Percentiles rank a stretch among this genome's conserved stretches.
phyloP scores from a whole-genome alignment of 73 alveolate genomes.

The Symbiodinium pilosum region DNA sequence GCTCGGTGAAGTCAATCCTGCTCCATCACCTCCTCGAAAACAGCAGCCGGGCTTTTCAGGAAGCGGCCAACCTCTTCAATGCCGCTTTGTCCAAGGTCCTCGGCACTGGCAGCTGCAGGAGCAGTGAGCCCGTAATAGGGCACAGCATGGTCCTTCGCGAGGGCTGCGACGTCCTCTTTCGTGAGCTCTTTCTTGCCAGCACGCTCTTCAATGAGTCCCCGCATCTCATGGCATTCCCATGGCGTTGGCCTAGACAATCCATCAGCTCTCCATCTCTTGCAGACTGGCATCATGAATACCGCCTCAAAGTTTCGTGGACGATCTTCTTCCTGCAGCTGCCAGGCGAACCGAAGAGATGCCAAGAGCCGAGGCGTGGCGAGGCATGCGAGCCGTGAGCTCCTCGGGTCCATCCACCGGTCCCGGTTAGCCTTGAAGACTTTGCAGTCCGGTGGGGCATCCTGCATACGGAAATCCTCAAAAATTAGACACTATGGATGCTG shows the following conservation, averaged over 20 bases:
- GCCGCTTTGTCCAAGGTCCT: constrained; percentile 55
- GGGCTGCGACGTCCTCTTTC: constrained; percentile 24
- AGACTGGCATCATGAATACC: neutral
- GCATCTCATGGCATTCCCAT: constrained; percentile 51
- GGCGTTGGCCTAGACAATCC: constrained; percentile 57
- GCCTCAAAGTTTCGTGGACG: neutral
- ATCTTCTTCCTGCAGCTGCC: neutral
- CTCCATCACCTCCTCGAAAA: constrained; percentile 32
- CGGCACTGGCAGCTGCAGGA: too few relatives aligned
- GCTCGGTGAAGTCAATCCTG: neutral
- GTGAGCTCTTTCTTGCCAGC: constrained; percentile 13
- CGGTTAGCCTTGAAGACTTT: constrained; percentile 71
- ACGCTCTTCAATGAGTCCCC: neutral
- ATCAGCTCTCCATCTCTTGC: too few relatives aligned
- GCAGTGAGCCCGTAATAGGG: neutral
- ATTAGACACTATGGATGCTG: neutral
- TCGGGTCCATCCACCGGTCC: constrained; percentile 80
- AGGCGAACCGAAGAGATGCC: too few relatives aligned
- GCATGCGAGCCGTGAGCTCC: neutral
- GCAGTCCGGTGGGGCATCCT: constrained; percentile 85
- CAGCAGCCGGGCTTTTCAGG: constrained; percentile 12
- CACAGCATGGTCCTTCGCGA: constrained; percentile 31
- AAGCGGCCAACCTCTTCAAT: constrained; percentile 69
- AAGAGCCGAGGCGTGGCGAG: too few relatives aligned
- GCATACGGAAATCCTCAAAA: neutral